Base-by-base conservation (phyloP, 106 monocot species). In the Dactylorhiza incarnata region DNA sequence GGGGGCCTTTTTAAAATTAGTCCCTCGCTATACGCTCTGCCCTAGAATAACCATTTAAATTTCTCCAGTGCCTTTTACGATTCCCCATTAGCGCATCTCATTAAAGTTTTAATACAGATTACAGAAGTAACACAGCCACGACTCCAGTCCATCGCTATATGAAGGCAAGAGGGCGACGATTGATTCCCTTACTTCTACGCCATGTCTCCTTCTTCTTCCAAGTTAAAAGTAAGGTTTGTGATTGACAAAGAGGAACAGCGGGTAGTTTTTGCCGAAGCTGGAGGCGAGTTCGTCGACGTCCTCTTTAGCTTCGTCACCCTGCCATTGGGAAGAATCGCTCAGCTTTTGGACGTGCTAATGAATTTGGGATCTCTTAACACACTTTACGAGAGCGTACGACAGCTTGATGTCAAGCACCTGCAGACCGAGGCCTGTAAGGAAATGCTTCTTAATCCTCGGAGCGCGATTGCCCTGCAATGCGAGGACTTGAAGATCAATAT, bases 281-380 rank as follows among this genome's bases (percentile, higher is more conserved):
- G 73, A 66, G 50, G 55, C 44, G 74, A 74, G 3, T 86, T 88
- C 71, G 78, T 86, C 13, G 86, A 89, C 76, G 44, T 81, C 45
- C 76, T 89, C 56, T 71, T 86, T 49, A 86, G 89, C 83, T 89
- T 89, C 73, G 78, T 89, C 7, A 76, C 86, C 23, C 75, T 84
- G 29, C 89, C 89, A 0, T 9, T 86, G 3, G 89, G 78, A 25
- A 81, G 81, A 54, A 63, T 89, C 62, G 53, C 78, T 52, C 71
- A 67, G 45, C 78, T 86, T 70, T 67, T 83, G 22, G 53, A 46
- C 71, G 74, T 76, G 26, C 7, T 22, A 2, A 71, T 77, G 2
- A 37, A 73, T 12, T n/a, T 81, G 16, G 78, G 78, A 25, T 78
- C 58, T 78, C 13, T 86, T 47, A 76, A 81, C 48, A 47, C 49